Conservation (phyloP, 164 flowering plant species). For the Umbellularia californica region DNA sequence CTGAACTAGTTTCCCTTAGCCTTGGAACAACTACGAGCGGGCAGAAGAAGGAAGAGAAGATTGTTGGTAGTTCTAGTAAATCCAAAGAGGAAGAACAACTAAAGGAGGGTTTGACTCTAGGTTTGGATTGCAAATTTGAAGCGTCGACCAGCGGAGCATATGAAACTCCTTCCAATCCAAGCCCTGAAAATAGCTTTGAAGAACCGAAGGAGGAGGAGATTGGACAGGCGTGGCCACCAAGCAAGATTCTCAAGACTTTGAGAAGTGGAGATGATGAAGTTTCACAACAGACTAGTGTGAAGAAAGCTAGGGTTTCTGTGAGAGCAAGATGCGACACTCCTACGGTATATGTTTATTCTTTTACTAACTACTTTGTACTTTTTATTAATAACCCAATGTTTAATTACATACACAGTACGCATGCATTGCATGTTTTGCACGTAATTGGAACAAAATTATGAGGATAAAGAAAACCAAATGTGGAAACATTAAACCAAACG, state of each 20-base stretch:
- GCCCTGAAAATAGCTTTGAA: conserved; percentile 37
- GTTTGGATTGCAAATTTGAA: conserved; percentile 35
- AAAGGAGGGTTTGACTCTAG: conserved; percentile 37
- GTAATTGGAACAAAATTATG: no score
- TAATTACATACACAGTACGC: no score
- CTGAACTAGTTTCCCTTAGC: conserved; percentile 59
- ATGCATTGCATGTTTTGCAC: no score
- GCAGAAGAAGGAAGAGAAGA: conserved; percentile 31
- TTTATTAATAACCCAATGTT: background rate
- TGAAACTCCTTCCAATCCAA: conserved; percentile 20
- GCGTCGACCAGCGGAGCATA: conserved; percentile 2
- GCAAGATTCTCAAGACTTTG: conserved; percentile 37
- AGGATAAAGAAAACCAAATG: no score
- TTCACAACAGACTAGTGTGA: conserved; percentile 40
- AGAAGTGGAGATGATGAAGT: conserved; percentile 47
- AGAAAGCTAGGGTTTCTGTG: conserved; percentile 87
- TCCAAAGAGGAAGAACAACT: conserved; percentile 18
- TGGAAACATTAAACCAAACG: no score
- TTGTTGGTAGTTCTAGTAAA: conserved; percentile 10
- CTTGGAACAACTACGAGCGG: conserved; percentile 53
- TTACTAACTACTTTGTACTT: background rate
- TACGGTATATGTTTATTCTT: conserved; percentile 43
- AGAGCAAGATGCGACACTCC: conserved; percentile 78
- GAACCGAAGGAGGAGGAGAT: conserved; percentile 35
- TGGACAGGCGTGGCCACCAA: conserved; percentile 46